Percentiles rank a stretch among this genome's conserved stretches.
These are phyloP conservation scores for Ulota crispa DNA, from an alignment of 225 moss, liverwort and hornwort genomes.

Conservation along the genomic window DNA sequence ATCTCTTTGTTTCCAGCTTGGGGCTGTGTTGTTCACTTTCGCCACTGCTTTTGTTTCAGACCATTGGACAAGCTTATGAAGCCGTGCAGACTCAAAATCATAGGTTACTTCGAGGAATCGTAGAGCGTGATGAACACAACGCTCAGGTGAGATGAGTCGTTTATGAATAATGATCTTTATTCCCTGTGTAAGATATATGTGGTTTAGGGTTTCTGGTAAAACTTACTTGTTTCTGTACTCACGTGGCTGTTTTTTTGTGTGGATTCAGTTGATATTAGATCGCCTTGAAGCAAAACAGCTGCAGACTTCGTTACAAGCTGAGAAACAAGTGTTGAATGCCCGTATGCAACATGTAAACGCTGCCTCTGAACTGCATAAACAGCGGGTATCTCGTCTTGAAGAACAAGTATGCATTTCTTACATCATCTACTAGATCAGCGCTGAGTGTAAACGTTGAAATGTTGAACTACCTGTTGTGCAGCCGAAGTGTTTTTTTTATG, in stretches of 20 bases:
- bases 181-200: neutral
- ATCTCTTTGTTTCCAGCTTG: conserved; percentile 7
- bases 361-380: conserved; percentile 66
- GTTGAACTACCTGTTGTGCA: neutral
- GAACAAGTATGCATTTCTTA: conserved; percentile 64
- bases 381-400: conserved; percentile 70
- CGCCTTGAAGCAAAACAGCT: conserved; percentile 81
- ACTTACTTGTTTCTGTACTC: neutral
- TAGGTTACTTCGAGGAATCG: conserved; percentile 75
- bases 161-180: neutral
- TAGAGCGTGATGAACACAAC: conserved; percentile 86
- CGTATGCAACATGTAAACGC: conserved; percentile 78
- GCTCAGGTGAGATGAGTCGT: conserved; percentile 56
- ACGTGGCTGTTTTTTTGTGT: conserved; percentile 1
- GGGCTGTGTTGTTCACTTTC: conserved; percentile 17
- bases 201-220: neutral
- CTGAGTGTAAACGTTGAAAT: neutral
- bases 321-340: conserved; percentile 69
- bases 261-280: conserved; percentile 70
- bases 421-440: neutral
- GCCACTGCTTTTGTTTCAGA: conserved; percentile 40
- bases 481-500: neutral
- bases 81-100: conserved; percentile 91
- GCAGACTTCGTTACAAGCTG: conserved; percentile 69
- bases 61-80: conserved; percentile 96